Evolutionary conservation across 306 rosid species (phyloP), one percentile per base, ranked within the genome.

Genomic region (Mucuna pruriens): DNA sequence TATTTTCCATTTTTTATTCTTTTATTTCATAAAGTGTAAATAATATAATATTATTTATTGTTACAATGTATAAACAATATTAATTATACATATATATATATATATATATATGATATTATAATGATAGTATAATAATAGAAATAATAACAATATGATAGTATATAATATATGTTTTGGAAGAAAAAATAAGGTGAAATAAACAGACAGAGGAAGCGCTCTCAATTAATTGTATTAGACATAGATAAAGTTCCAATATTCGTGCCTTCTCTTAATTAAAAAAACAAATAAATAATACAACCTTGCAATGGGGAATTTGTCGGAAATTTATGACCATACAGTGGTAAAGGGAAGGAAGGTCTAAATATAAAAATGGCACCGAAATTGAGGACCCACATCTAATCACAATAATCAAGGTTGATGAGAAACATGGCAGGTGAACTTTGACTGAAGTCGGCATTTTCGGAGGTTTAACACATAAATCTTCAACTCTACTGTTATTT

Each of bases 381-480:
- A 34, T 19, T 31, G 36, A 42, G 80, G 68, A 49, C 75, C 51
- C 86, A 62, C 42, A 39, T 25, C 36, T 45, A 65, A 66, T 51
- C 84, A 25, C 46, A 61, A 58, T 42, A 11, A 81, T 87, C 80
- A 78, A 69, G 46, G 74, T 81, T 81, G 63, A 84, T 74, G 19
- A 71, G 57, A 75, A 16, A 12, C 51, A 16, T 6, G 77, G 84
- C 62, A 66, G 80, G 73, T 79, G 61, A 77, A 74, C 44, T 77
- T 84, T 77, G 85, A 83, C 83, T 62, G 13, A 11, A 38, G 61
- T 74, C 66, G 25, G 68, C 57, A 54, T 73, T 36, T 61, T n/a
- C 15, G 26, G 23, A 19, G 73, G 39, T 61, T 48, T 83, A 54
- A 60, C 54, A 58, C 6, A 16, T 15, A 51, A 69, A 79, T 83